A percentile compares a stretch with the other conserved stretches of the same genome.
Conservation (phyloP, 305 asterid genomes). For the Fraxinus ornus region DNA sequence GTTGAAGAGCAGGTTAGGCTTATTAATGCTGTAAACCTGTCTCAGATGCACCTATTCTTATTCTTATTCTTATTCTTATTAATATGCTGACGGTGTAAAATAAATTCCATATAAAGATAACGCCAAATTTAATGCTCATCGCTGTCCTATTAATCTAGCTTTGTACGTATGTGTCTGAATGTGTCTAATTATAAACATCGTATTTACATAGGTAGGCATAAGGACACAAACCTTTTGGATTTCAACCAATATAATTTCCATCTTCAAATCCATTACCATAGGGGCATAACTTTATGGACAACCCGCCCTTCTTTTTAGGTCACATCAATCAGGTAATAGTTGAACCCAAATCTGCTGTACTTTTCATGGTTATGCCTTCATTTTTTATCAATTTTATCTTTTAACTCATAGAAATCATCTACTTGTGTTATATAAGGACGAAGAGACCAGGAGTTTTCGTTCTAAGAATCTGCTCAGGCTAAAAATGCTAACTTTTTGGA, state of each 20-base stretch:
- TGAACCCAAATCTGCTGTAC: neutral
- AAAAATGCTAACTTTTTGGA: constrained; percentile 41
- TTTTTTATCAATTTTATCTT: neutral
- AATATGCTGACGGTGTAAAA: constrained; percentile 10
- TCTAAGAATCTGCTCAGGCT: constrained; percentile 19
- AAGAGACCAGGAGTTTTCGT: constrained; percentile 11
- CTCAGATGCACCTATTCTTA: constrained; percentile 4
- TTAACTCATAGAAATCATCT: neutral
- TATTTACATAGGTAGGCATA: neutral
- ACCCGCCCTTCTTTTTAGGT: neutral
- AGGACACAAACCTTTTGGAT: constrained; percentile 17
- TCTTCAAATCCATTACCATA: constrained; percentile 8
- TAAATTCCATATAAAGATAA: constrained; percentile 1
- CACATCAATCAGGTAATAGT: constrained; percentile 14
- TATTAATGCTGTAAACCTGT: constrained; percentile 21
- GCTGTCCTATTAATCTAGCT: neutral
- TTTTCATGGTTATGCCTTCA: neutral
- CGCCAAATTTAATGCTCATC: constrained; percentile 5
- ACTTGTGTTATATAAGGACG: constrained; percentile 14
- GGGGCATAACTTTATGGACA: constrained; percentile 22
- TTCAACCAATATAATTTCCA: constrained; percentile 12
- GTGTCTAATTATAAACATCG: neutral
- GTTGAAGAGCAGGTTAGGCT: neutral
- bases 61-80: constrained; percentile 6
- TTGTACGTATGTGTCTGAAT: neutral